Percentiles rank a stretch among this genome's conserved stretches.
Evolutionary conservation across 805 yeast species (phyloP).

Genomic region (Maudiozyma serrabonitensis): DNA sequence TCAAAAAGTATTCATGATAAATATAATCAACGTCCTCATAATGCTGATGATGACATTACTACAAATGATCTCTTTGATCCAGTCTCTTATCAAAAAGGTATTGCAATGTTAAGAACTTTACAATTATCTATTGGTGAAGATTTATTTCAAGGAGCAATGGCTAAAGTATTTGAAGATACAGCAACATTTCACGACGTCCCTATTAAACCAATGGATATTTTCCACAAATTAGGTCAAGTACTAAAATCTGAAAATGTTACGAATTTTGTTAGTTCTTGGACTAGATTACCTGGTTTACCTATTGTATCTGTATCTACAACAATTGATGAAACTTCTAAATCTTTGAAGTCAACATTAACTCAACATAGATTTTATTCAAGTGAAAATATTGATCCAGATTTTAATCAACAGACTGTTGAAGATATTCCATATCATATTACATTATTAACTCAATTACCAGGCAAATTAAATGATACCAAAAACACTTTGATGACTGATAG

Average conservation of each 20-base stretch:
- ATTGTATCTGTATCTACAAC: slow-evolving; percentile 31
- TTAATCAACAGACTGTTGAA: slow-evolving; percentile 34
- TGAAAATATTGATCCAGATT: slow-evolving; percentile 2
- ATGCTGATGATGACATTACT: background rate
- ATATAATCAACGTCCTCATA: slow-evolving; percentile 3
- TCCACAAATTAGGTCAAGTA: slow-evolving; percentile 14
- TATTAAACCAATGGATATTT: slow-evolving; percentile 27
- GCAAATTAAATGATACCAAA: slow-evolving; percentile 11
- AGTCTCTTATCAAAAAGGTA: slow-evolving; percentile 27
- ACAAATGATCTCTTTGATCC: slow-evolving; percentile 26
- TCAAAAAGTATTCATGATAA: slow-evolving; percentile 12
- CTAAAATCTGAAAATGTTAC: slow-evolving; percentile 21
- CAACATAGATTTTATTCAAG: slow-evolving; percentile 32
- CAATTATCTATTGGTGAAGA: slow-evolving; percentile 17
- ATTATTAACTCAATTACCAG: slow-evolving; percentile 25
- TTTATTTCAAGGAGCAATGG: slow-evolving; percentile 14
- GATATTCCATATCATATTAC: slow-evolving; percentile 59
- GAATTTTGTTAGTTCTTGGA: slow-evolving; percentile 42
- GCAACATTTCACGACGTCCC: slow-evolving; percentile 10
- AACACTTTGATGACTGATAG: slow-evolving; percentile 25
- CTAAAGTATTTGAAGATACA: slow-evolving; percentile 8
- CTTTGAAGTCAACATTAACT: slow-evolving; percentile 24
- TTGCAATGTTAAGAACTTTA: slow-evolving; percentile 22
- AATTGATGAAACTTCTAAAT: slow-evolving; percentile 17
- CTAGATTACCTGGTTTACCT: slow-evolving; percentile 51